Evolutionary conservation across 2,329 filamentous ascomycete species (phyloP).

Genomic region (Penicillium brasilianum): DNA sequence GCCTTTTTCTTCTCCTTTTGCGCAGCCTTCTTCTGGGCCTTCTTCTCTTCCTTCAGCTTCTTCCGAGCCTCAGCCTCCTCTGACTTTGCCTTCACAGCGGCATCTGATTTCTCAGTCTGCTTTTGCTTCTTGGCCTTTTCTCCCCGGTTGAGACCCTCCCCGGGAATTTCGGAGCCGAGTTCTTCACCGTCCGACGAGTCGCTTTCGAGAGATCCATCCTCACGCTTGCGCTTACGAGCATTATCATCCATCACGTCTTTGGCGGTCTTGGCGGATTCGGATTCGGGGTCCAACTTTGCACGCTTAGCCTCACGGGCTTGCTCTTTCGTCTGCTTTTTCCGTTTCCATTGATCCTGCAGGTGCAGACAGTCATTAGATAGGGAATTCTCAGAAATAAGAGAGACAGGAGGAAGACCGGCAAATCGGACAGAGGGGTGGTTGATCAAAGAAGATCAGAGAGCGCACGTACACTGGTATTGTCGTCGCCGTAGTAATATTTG

Average conservation of each 20-base stretch:
- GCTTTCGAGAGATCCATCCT: constrained; percentile 60
- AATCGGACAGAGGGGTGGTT: constrained; percentile 8
- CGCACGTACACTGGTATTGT: constrained; percentile 71
- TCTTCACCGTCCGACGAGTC: constrained; percentile 58
- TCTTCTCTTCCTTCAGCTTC: constrained; percentile 48
- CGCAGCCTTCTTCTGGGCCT: constrained; percentile 53
- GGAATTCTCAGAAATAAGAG: constrained; percentile 14
- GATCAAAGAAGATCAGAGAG: constrained; percentile 11
- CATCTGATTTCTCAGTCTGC: constrained; percentile 43
- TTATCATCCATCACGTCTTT: constrained; percentile 94
- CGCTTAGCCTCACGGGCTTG: constrained; percentile 80
- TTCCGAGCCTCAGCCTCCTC: constrained; percentile 43
- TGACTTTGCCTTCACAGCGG: constrained; percentile 30
- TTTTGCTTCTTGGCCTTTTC: constrained; percentile 62
- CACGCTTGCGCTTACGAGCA: constrained; percentile 76
- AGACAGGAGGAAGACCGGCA: constrained; percentile 19
- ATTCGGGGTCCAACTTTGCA: constrained; percentile 89
- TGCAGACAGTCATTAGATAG: constrained; percentile 23
- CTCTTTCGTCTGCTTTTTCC: constrained; percentile 94
- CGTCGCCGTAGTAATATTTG: constrained; percentile 87
- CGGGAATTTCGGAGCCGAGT: constrained; percentile 57
- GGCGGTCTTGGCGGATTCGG: constrained; percentile 84
- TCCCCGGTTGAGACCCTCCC: constrained; percentile 64
- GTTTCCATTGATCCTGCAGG: constrained; percentile 84
- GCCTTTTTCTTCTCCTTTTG: constrained; percentile 58